Percentiles rank a stretch among this genome's conserved stretches.
Conservation (phyloP, 331 rosid species). For the Stylosanthes scabra region DNA sequence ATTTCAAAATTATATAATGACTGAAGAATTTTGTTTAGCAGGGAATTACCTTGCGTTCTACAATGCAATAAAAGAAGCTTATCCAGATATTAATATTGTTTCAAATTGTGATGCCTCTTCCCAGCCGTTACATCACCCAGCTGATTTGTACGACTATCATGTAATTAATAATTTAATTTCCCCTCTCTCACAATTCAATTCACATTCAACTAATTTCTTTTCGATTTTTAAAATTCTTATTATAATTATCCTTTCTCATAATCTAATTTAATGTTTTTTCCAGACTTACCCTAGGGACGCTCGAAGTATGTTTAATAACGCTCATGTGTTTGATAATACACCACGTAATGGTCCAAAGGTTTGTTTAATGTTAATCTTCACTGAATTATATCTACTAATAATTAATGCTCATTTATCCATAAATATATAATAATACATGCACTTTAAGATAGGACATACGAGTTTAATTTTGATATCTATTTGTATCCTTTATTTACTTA, state of each 20-base stretch:
- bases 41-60: constrained; percentile 76
- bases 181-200: constrained; percentile 26
- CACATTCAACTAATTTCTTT: neutral
- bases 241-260: constrained; percentile 2
- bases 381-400: neutral
- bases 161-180: constrained; percentile 41
- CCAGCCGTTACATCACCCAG: constrained; percentile 67
- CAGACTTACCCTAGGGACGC: constrained; percentile 59
- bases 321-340: constrained; percentile 57
- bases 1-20: neutral
- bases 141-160: constrained; percentile 79
- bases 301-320: constrained; percentile 53
- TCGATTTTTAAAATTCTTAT: neutral
- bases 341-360: constrained; percentile 84
- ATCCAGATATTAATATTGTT: constrained; percentile 73
- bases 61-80: constrained; percentile 56
- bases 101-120: constrained; percentile 83
- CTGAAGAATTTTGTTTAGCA: constrained; percentile 28
- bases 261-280: constrained; percentile 9
- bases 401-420: neutral
- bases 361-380: neutral
- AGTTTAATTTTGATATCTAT: too few species aligned
- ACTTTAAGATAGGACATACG: too few species aligned
- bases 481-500: too few species aligned
- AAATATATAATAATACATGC: too few species aligned